Conservation (phyloP, 176 grass and related monocot species). For the Zoysia pacifica region DNA sequence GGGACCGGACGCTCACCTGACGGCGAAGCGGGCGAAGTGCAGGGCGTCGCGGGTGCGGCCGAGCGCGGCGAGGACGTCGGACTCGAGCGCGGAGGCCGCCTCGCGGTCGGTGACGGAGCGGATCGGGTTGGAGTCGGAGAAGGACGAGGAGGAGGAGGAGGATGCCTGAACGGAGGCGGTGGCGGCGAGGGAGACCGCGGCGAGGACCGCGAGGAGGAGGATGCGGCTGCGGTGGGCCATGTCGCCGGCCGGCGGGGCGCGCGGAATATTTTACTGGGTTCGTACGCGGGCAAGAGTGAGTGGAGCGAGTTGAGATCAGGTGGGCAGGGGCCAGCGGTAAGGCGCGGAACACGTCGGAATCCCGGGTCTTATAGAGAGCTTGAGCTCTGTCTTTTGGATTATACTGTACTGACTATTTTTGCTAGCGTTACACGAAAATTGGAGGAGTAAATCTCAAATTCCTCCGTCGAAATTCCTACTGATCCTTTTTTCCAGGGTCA, state of each 20-base stretch:
- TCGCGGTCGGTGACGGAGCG: constrained; percentile 69
- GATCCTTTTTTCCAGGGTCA: too few relatives aligned
- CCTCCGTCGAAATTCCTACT: too few relatives aligned
- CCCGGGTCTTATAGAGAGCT: constrained; percentile 19
- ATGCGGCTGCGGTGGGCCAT: constrained; percentile 50
- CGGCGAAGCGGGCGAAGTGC: constrained; percentile 73
- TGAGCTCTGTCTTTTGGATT: not conserved
- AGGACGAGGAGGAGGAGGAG: constrained; percentile 12
- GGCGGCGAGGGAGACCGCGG: constrained; percentile 33
- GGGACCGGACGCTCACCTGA: constrained; percentile 44
- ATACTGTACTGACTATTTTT: too few relatives aligned
- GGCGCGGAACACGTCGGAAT: not conserved
- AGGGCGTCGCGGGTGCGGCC: constrained; percentile 69
- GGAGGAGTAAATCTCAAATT: too few relatives aligned
- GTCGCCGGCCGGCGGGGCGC: not conserved
- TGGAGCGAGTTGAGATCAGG: not conserved
- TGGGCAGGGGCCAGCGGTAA: not conserved
- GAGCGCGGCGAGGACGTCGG: constrained; percentile 63
- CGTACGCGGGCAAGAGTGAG: not conserved
- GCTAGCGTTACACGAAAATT: not conserved
- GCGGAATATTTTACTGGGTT: constrained; percentile 12
- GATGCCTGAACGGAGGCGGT: constrained; percentile 1
- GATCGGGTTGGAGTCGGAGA: constrained; percentile 70
- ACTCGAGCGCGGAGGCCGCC: constrained; percentile 62
- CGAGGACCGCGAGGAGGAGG: constrained; percentile 44